Evolutionary conservation across 192 early-diverging fungal genomes (phyloP), one percentile per base, ranked within the genome.

Genomic region (Backusella liffmaniae): DNA sequence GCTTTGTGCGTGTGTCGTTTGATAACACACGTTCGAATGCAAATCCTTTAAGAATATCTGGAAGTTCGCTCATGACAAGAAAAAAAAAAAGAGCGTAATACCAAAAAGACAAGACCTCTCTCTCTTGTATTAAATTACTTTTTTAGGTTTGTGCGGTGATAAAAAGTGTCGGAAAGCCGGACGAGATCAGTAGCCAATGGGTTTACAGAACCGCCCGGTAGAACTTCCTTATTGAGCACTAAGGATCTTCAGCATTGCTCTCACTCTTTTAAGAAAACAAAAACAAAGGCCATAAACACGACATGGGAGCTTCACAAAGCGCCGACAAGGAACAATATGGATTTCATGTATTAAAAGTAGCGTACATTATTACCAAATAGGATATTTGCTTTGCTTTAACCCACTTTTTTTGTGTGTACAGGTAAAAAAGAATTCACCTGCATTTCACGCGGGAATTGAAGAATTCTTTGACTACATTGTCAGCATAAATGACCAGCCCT

Each of bases 391-490:
- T 49, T 49, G 15, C 16, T 49, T 49, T 49, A 15, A 10, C 15
- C 13, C 10, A 15, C n/a, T 59, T 30, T 29, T 39, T 42, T 29
- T 26, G 16, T 67, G 86, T 90, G 26, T 87, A 87, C 3, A 92
- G 90, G 90, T 93, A 62, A 82, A 87, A 39, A 83, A 88, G 36
- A 85, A 87, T 73, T 92, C 93, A 7, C 92, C 93, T 16, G 90
- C 92, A 8, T 83, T 87, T 56, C 77, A 68, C 13, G 89, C 87
- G 67, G 92, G 92, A 18, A 85, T 94, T 42, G 86, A 90, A 34
- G 90, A 87, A 8, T 93, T 93, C 74, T 94, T 94, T 78, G 93
- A 94, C 75, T 94, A 89, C 69, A 90, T 94, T 73, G 82, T 90
- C 8, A 79, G 39, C 15, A 82, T 91, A 30, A 90, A 93, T 66